These are phyloP conservation scores for Rhizopogon rudus DNA, from an alignment of 768 basidiomycete species.

Conservation along the genomic window DNA sequence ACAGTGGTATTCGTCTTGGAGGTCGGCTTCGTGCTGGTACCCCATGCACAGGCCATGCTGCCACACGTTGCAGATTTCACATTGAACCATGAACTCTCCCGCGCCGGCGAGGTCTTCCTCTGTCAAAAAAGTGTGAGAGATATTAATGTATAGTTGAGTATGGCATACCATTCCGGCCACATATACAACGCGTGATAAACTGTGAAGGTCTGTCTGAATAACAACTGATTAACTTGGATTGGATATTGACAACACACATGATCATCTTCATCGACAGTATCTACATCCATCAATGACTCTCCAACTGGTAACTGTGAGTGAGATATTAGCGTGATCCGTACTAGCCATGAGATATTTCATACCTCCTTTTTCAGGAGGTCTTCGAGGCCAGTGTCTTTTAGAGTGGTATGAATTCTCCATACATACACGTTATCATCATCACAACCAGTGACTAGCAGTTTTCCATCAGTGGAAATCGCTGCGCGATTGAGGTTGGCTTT, in stretches of 20 bases:
- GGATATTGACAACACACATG: no score
- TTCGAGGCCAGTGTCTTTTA: background rate
- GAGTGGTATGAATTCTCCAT: background rate
- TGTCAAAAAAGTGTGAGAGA: slow-evolving; percentile 29
- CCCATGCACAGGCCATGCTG: slow-evolving; percentile 98
- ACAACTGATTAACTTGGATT: no score
- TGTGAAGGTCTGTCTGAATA: slow-evolving; percentile 6
- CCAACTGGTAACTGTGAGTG: no score
- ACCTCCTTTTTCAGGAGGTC: background rate
- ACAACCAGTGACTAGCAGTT: background rate
- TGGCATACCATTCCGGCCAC: slow-evolving; percentile 70
- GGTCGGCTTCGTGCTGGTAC: slow-evolving; percentile 69
- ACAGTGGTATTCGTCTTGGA: slow-evolving; percentile 86
- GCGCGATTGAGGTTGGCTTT: background rate
- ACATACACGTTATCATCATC: background rate
- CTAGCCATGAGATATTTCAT: no score
- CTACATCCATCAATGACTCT: no score
- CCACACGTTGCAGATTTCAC: slow-evolving; percentile 96
- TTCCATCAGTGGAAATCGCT: background rate
- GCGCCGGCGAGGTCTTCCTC: slow-evolving; percentile 70
- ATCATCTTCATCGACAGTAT: no score
- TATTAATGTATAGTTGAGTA: slow-evolving; percentile 4
- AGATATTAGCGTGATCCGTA: no score
- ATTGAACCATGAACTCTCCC: slow-evolving; percentile 96
- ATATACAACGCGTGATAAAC: slow-evolving; percentile 77